Evolutionary conservation across 208 protist species (phyloP).

Genomic region (Leptomonas pyrrhocoris): DNA sequence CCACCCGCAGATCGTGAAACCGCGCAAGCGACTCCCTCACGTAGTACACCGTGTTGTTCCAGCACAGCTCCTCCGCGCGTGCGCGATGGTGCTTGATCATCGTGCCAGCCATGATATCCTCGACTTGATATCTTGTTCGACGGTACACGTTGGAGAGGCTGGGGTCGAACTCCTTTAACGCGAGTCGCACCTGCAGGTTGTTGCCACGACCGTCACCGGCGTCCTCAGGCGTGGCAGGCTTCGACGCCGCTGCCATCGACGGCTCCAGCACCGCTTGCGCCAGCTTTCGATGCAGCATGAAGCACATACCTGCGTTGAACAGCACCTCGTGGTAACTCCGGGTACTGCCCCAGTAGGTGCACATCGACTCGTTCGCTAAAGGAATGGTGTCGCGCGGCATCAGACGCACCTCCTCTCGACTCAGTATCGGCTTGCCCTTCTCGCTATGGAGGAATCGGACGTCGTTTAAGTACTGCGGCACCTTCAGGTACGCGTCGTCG

Average conservation of each 20-base stretch:
- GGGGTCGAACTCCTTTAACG: background rate
- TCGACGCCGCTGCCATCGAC: background rate
- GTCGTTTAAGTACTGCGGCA: constrained; percentile 54
- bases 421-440: background rate
- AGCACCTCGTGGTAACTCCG: background rate
- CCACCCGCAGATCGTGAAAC: constrained; percentile 16
- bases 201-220: background rate
- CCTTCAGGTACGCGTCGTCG: constrained; percentile 46
- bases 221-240: background rate
- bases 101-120: constrained; percentile 3
- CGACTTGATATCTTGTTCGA: background rate
- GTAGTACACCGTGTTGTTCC: background rate
- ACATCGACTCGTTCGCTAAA: background rate
- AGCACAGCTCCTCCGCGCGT: background rate
- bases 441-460: constrained; percentile 11
- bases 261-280: constrained; percentile 15
- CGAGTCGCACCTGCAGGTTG: background rate
- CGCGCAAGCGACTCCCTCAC: constrained; percentile 14
- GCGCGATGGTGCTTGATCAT: background rate
- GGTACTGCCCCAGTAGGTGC: constrained; percentile 24
- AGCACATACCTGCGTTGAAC: constrained; percentile 23
- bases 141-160: background rate
- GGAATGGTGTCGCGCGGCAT: background rate
- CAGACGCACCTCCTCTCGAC: background rate
- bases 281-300: constrained; percentile 11